A percentile compares a stretch with the other conserved stretches of the same genome.
Evolutionary conservation across 345 rosid genomes (phyloP).

Genomic region (Fremontodendron californicum): DNA sequence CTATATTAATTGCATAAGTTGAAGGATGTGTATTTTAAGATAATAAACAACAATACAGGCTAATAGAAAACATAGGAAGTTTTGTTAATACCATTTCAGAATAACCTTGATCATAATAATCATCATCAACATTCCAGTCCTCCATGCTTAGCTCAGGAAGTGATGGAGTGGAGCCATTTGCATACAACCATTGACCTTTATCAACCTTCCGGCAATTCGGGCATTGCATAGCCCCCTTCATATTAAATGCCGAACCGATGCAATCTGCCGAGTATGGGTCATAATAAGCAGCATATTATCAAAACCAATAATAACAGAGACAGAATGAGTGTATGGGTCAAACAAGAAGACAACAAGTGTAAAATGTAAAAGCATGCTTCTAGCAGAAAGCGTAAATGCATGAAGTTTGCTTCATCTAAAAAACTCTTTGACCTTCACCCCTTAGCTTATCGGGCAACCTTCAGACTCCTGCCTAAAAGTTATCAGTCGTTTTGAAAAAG

Average conservation of each 20-base stretch:
- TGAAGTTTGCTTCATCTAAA: not conserved
- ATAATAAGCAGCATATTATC: not conserved
- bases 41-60: not conserved
- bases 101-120: conserved; percentile 42
- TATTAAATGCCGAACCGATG: conserved; percentile 77
- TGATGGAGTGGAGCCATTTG: conserved; percentile 49
- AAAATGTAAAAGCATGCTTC: not conserved
- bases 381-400: not conserved
- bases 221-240: conserved; percentile 81
- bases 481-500: not conserved
- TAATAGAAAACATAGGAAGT: not conserved
- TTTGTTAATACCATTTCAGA: conserved; percentile 51
- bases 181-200: conserved; percentile 70
- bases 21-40: not conserved
- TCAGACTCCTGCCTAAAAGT: not conserved
- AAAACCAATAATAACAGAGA: not conserved
- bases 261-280: conserved; percentile 44
- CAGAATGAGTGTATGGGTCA: not conserved
- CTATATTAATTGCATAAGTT: not conserved
- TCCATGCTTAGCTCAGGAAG: conserved; percentile 54
- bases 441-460: not conserved
- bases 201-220: conserved; percentile 72
- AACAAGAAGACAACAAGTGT: not conserved
- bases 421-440: not conserved
- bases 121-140: conserved; percentile 58